phyloP scores from a whole-genome alignment of 345 rosid species.

The Brassica napus region Da-Ae NC_063442.1:2924001-2924500 shows the following conservation, averaged over 20 bases:
- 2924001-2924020: neutral
- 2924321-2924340: constrained; percentile 51
- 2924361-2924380: constrained; percentile 91
- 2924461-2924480: neutral
- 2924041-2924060: constrained; percentile 45
- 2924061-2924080: constrained; percentile 78
- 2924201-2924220: constrained; percentile 47
- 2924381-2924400: constrained; percentile 96
- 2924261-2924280: constrained; percentile 74
- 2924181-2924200: constrained; percentile 84
- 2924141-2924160: constrained; percentile 49
- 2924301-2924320: constrained; percentile 34
- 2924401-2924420: constrained; percentile 73
- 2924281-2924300: constrained; percentile 81
- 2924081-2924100: constrained; percentile 76
- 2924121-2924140: constrained; percentile 74
- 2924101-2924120: constrained; percentile 84
- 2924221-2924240: constrained; percentile 32
- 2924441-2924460: constrained; percentile 22
- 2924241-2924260: constrained; percentile 61
- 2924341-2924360: constrained; percentile 61
- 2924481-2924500: neutral
- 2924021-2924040: neutral
- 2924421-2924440: constrained; percentile 89
- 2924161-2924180: constrained; percentile 69